Evolutionary conservation across 2,329 filamentous ascomycete genomes (phyloP).

Genomic region (Fusarium falciforme): DNA sequence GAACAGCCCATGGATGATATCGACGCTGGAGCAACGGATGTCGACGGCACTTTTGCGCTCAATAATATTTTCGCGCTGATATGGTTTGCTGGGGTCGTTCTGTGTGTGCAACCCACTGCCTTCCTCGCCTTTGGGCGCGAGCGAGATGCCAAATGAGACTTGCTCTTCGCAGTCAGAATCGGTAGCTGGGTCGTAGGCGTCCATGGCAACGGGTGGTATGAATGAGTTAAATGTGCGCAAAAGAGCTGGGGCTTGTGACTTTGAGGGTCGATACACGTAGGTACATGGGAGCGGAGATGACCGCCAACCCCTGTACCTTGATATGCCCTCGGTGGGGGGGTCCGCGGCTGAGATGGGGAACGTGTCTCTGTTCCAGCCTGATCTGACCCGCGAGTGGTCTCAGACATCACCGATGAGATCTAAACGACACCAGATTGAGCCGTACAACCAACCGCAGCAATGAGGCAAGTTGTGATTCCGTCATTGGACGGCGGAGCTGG

Average conservation of each 20-base stretch:
- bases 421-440: not conserved
- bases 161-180: not conserved
- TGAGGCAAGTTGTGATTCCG: not conserved
- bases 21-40: not conserved
- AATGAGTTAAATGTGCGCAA: not conserved
- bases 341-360: not conserved
- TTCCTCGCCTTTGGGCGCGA: not conserved
- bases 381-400: not conserved
- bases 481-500: not conserved
- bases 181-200: not conserved
- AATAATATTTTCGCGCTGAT: not conserved
- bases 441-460: not conserved
- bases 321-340: not conserved
- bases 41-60: not conserved
- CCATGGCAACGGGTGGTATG: not conserved
- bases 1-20: not conserved
- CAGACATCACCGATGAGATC: not conserved
- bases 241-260: not conserved
- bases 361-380: not conserved
- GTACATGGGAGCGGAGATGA: not conserved
- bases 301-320: not conserved
- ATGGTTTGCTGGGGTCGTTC: not conserved
- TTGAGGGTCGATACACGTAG: not conserved
- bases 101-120: not conserved
- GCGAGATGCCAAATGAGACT: not conserved